phyloP scores from a whole-genome alignment of 2,329 filamentous ascomycete species.

The Nigrospora oryzae region DNA sequence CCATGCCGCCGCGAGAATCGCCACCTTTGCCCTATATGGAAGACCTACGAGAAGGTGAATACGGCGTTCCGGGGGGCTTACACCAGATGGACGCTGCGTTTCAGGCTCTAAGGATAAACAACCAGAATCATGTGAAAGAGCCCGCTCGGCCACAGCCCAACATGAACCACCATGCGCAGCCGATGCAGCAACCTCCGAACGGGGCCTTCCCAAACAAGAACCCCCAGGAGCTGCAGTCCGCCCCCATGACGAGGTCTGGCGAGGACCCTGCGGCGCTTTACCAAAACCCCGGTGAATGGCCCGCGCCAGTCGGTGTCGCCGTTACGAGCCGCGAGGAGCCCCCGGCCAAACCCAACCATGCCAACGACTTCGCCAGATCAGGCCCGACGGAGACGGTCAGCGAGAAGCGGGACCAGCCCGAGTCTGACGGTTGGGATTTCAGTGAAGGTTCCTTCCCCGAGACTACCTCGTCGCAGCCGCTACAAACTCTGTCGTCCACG shows the following conservation, averaged over 20 bases:
- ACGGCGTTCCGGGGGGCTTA: constrained; percentile 33
- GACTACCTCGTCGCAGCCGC: constrained; percentile 31
- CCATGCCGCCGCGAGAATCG: constrained; percentile 55
- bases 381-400: constrained; percentile 32
- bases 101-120: constrained; percentile 24
- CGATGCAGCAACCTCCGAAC: constrained; percentile 32
- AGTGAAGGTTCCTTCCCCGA: constrained; percentile 67
- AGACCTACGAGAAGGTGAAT: constrained; percentile 49
- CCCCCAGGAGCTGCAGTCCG: constrained; percentile 32
- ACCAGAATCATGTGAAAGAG: constrained; percentile 50
- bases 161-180: constrained; percentile 52
- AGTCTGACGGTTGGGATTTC: constrained; percentile 85
- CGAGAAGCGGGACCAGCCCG: constrained; percentile 40
- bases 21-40: constrained; percentile 50
- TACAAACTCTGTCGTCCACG: constrained; percentile 32
- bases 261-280: constrained; percentile 37
- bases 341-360: constrained; percentile 23
- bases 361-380: constrained; percentile 27
- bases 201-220: constrained; percentile 23
- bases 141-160: constrained; percentile 43
- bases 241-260: constrained; percentile 44
- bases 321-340: constrained; percentile 16
- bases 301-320: constrained; percentile 12
- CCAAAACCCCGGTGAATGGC: constrained; percentile 18
- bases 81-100: constrained; percentile 28